phyloP scores from a whole-genome alignment of 108 stramenopile genomes.

The Skeletonema menzelii region DNA sequence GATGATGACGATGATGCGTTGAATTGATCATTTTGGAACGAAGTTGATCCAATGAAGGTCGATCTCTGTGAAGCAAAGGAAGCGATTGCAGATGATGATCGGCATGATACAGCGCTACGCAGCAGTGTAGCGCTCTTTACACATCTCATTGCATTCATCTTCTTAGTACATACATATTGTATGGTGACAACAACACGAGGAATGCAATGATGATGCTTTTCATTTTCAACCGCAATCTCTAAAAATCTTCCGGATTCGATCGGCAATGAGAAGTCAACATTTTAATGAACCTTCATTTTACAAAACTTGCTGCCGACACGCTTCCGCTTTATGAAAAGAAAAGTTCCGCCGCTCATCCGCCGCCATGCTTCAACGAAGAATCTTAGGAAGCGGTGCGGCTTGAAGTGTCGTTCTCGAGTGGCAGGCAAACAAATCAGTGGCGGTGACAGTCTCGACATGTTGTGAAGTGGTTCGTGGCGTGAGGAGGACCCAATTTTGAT shows the following conservation, averaged over 20 bases:
- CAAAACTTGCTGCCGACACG: not conserved
- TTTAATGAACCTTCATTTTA: not conserved
- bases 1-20: not conserved
- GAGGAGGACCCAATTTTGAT: no score
- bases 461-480: no score
- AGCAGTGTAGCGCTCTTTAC: not conserved
- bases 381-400: no score
- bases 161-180: not conserved
- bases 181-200: not conserved
- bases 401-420: no score
- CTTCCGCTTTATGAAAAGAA: no score
- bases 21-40: not conserved
- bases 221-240: not conserved
- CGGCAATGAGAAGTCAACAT: no score
- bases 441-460: no score
- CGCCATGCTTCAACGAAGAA: no score
- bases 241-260: no score
- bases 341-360: no score
- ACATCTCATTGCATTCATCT: slow-evolving; percentile 12
- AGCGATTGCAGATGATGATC: not conserved
- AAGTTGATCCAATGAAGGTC: not conserved
- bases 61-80: not conserved
- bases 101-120: slow-evolving; percentile 10
- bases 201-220: not conserved
- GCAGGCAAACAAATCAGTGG: no score